A percentile compares a stretch with the other conserved stretches of the same genome.
These are phyloP conservation scores for Toxicodendron radicans DNA, from an alignment of 345 rosid species.

Conservation along the genomic window DNA sequence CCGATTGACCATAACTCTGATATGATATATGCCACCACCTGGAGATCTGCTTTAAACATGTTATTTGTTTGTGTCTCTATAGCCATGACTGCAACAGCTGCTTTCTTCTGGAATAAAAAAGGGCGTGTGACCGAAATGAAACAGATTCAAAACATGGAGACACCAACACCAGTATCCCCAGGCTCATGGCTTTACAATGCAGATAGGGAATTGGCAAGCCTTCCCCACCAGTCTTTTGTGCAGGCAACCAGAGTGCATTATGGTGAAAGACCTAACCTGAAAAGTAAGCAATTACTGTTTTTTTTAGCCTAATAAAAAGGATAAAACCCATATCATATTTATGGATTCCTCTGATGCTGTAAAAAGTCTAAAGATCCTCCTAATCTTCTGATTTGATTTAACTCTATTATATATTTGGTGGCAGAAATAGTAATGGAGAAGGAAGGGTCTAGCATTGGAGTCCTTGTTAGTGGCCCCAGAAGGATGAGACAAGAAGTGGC, in stretches of 20 bases:
- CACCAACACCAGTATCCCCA: constrained; percentile 38
- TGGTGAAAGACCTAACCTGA: constrained; percentile 69
- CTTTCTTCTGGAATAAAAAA: constrained; percentile 65
- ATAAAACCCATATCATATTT: neutral
- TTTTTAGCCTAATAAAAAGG: neutral
- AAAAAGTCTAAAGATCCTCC: neutral
- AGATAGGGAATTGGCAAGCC: constrained; percentile 58
- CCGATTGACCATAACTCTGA: constrained; percentile 52
- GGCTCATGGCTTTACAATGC: constrained; percentile 30
- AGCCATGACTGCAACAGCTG: constrained; percentile 48
- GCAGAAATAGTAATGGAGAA: constrained; percentile 35
- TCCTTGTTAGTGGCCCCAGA: constrained; percentile 45
- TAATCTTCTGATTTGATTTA: neutral
- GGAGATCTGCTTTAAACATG: constrained; percentile 45
- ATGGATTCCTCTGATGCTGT: neutral
- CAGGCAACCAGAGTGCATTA: constrained; percentile 49
- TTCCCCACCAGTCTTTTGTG: constrained; percentile 43
- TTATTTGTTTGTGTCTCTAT: constrained; percentile 47
- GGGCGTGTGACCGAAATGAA: constrained; percentile 30
- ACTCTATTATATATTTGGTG: neutral
- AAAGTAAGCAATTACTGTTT: constrained; percentile 42
- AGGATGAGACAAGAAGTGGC: constrained; percentile 49
- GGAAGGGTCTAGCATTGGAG: constrained; percentile 40
- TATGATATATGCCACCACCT: constrained; percentile 36
- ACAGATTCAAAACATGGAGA: constrained; percentile 46